Percentiles rank a stretch among this genome's conserved stretches.
Conservation (phyloP, 108 stramenopile species). For the Nitzschia sp. region DNA sequence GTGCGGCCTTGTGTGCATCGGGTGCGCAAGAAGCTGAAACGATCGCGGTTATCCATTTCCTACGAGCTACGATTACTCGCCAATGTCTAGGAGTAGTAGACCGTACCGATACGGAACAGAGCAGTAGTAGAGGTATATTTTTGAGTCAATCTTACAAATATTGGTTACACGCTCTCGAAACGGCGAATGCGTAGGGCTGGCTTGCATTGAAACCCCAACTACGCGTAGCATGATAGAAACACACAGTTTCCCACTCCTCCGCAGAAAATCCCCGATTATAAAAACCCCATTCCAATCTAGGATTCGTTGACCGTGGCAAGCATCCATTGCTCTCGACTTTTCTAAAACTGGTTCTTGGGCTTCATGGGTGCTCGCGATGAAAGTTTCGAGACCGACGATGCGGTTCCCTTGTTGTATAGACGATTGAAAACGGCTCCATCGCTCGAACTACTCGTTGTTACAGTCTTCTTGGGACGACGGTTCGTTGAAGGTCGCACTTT, state of each 20-base stretch:
- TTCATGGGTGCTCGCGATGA: conserved; percentile 8
- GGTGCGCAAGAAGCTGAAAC: conserved; percentile 28
- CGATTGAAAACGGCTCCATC: conserved; percentile 15
- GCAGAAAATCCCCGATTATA: no score
- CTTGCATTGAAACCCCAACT: no score
- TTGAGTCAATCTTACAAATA: not conserved
- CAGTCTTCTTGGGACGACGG: not conserved
- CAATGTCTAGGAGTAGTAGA: not conserved
- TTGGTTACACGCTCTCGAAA: not conserved
- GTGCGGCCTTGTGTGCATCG: conserved; percentile 36
- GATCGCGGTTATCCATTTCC: conserved; percentile 40
- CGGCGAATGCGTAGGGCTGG: not conserved
- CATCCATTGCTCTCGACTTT: no score
- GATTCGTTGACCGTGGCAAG: no score
- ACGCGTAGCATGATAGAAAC: no score
- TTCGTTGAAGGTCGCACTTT: not conserved
- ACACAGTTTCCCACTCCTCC: no score
- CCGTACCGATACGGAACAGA: no score
- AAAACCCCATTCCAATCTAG: no score
- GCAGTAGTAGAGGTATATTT: no score
- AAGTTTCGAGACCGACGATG: conserved; percentile 23
- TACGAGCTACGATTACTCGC: conserved; percentile 37
- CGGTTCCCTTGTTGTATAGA: conserved; percentile 17
- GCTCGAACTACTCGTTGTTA: not conserved
- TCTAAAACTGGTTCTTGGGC: conserved; percentile 13